Evolutionary conservation across 441 rosid genomes (phyloP), one percentile per base, ranked within the genome.

Genomic region (Breynia disticha): DNA sequence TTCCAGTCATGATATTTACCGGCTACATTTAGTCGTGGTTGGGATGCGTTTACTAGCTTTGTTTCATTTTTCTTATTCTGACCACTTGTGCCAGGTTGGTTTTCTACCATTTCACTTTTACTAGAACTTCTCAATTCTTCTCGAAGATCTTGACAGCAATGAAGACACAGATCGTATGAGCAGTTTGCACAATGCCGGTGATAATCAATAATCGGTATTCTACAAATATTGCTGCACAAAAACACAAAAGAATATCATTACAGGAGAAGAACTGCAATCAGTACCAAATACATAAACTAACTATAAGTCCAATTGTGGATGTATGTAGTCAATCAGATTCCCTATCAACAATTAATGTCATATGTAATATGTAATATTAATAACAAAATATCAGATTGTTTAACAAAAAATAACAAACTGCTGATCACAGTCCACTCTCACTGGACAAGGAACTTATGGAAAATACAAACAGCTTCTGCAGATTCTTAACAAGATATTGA

Each of bases 111-210:
- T 37, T 52, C 69, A 56, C 60, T 65, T 69, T 54, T 38, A 57
- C 44, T 70, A 59, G 41, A 65, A 46, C 39, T 63, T 18, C 60
- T 62, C 50, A 81, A 73, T 66, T 78, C 90, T 63, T 57, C 78
- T 16, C 90, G 81, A 56, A 93, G 90, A 76, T 93, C 95, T 72
- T 80, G 95, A 81, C 98, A 84, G 77, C 98, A 93, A 73, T 72
- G 76, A 54, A 93, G 73, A 73, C 98, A 93, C 44, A 88, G 67
- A 79, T 93, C 98, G 70, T 76, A 84, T 2, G 75, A 70, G 72
- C 97, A 93, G 61, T 72, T 77, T 35, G 87, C 48, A 67, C 98
- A 93, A 65, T 81, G 97, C 53, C 96, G 79, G 71, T 93, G 89
- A 76, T 93, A 88, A 72, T 93, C 98, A 75, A 88, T 79, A 61